Percentiles rank a stretch among this genome's conserved stretches.
Conservation (phyloP, 257 asterid species). For the Ajuga chamaepitys region DNA sequence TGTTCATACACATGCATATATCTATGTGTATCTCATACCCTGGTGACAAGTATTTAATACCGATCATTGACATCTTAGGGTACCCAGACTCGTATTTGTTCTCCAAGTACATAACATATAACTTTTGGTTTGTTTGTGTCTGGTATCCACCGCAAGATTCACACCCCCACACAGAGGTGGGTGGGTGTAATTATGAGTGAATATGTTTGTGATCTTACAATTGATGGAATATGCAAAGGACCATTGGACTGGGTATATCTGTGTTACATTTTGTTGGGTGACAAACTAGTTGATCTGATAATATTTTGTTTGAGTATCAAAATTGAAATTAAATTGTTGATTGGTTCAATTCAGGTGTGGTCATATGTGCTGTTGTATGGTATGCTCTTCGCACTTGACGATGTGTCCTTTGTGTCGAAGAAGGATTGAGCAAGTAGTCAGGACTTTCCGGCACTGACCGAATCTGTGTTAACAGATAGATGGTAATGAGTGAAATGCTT, state of each 20-base stretch:
- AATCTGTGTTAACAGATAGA: background rate
- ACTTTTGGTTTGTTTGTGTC: background rate
- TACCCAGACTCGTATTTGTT: background rate
- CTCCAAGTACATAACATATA: background rate
- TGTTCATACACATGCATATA: background rate
- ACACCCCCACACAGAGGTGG: no score
- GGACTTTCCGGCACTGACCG: slow-evolving; percentile 76
- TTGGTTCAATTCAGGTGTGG: slow-evolving; percentile 74
- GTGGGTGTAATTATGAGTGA: no score
- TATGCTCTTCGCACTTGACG: slow-evolving; percentile 81
- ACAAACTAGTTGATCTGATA: background rate
- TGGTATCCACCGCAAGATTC: no score
- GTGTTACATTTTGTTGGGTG: no score
- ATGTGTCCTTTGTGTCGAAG: slow-evolving; percentile 91
- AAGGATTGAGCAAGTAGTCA: slow-evolving; percentile 68
- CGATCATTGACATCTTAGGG: background rate
- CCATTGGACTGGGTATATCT: no score
- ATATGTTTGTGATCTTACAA: background rate
- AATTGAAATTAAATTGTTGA: background rate
- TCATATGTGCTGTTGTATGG: slow-evolving; percentile 95
- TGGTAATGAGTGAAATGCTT: background rate
- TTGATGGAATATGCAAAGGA: no score
- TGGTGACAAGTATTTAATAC: background rate
- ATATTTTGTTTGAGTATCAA: background rate
- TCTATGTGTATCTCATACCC: background rate